Conservation (phyloP, 192 early-diverging fungal genomes). For the Lunasporangiospora selenospora region DNA sequence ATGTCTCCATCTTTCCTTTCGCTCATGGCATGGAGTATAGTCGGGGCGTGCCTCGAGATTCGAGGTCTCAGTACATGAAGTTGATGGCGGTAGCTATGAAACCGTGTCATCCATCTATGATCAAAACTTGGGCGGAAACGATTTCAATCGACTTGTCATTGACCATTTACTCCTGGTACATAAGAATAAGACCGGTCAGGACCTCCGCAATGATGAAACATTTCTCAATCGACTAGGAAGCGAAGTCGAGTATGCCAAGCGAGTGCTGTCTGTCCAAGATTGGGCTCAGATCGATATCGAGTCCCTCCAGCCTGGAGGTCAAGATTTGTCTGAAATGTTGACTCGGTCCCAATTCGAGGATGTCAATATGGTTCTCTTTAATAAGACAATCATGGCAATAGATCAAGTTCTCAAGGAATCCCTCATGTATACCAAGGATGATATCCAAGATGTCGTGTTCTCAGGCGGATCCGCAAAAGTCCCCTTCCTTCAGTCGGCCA, state of each 20-base stretch:
- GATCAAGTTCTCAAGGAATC: constrained; percentile 86
- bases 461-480: constrained; percentile 90
- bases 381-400: constrained; percentile 83
- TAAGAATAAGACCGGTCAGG: constrained; percentile 71
- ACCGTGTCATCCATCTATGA: constrained; percentile 81
- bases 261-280: constrained; percentile 9
- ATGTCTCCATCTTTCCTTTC: not conserved
- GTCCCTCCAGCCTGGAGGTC: constrained; percentile 2
- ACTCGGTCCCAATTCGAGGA: constrained; percentile 91
- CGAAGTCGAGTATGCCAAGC: constrained; percentile 48
- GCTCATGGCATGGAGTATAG: constrained; percentile 54
- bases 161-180: constrained; percentile 83
- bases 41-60: constrained; percentile 77
- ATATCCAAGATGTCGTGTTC: constrained; percentile 86
- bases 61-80: constrained; percentile 81
- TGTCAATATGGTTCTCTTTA: constrained; percentile 85
- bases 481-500: constrained; percentile 82
- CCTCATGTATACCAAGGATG: constrained; percentile 64
- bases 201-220: constrained; percentile 2
- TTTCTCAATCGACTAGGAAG: constrained; percentile 1
- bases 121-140: constrained; percentile 84
- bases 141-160: constrained; percentile 86
- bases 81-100: constrained; percentile 79
- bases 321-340: constrained; percentile 80
- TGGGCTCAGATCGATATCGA: constrained; percentile 13